Conservation (phyloP, 1,139 yeast species). For the Scheffersomyces quercinus region DNA sequence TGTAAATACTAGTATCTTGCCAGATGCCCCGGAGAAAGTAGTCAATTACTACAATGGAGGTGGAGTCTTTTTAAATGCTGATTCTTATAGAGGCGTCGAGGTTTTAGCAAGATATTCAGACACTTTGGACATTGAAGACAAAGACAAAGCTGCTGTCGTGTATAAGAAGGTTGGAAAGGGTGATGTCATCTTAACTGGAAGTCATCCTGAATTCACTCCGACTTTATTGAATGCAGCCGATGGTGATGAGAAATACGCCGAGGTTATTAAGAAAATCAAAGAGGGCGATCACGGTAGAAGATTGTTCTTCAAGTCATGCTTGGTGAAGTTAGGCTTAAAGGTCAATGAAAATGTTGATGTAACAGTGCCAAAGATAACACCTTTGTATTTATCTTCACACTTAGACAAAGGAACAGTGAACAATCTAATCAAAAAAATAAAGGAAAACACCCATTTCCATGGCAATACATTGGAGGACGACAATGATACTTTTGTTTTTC, state of each 20-base stretch:
- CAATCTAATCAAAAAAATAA: slow-evolving; percentile 29
- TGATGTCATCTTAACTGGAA: slow-evolving; percentile 72
- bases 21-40: slow-evolving; percentile 22
- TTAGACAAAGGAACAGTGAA: slow-evolving; percentile 22
- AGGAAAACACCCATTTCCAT: slow-evolving; percentile 43
- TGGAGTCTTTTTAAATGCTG: slow-evolving; percentile 77
- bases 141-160: slow-evolving; percentile 69
- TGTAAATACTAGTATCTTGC: slow-evolving; percentile 32
- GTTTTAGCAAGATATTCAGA: slow-evolving; percentile 69
- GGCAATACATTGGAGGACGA: slow-evolving; percentile 49
- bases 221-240: slow-evolving; percentile 38
- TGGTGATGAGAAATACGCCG: slow-evolving; percentile 27
- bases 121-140: slow-evolving; percentile 35
- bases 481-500: slow-evolving; percentile 55
- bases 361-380: slow-evolving; percentile 69
- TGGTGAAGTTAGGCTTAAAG: slow-evolving; percentile 63
- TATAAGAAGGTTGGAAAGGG: slow-evolving; percentile 74
- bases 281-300: slow-evolving; percentile 48
- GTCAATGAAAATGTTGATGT: slow-evolving; percentile 54
- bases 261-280: slow-evolving; percentile 39
- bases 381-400: slow-evolving; percentile 49
- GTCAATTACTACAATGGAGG: slow-evolving; percentile 82
- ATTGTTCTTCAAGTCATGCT: slow-evolving; percentile 54
- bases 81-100: slow-evolving; percentile 56
- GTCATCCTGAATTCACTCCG: slow-evolving; percentile 87